These are phyloP conservation scores for Aspergillus tubingensis DNA, from an alignment of 2,329 filamentous ascomycete genomes.

Conservation along the genomic window DNA sequence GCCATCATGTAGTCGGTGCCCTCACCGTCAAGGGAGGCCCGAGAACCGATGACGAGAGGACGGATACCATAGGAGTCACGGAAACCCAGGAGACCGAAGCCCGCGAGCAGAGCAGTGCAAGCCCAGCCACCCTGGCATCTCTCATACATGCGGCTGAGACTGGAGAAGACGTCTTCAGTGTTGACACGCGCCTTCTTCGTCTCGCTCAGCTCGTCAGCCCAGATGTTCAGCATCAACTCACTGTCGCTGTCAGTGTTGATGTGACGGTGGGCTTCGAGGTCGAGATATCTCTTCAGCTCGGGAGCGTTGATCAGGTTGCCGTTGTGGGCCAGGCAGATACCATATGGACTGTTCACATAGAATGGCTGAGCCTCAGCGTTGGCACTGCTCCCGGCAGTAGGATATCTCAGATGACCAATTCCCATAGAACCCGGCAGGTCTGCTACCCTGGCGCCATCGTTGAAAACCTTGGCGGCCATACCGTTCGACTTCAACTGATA, in stretches of 20 bases:
- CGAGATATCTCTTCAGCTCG: conserved; percentile 70
- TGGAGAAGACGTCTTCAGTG: conserved; percentile 72
- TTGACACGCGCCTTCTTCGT: conserved; percentile 81
- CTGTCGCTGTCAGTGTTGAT: conserved; percentile 90
- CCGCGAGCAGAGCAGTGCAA: conserved; percentile 78
- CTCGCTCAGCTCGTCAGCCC: conserved; percentile 77
- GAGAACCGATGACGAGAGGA: conserved; percentile 75
- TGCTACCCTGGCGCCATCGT: conserved; percentile 71
- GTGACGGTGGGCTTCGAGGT: conserved; percentile 77
- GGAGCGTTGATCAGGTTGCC: conserved; percentile 83
- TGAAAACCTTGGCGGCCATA: conserved; percentile 81
- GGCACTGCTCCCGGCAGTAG: conserved; percentile 79
- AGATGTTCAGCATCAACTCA: conserved; percentile 85
- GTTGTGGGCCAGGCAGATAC: conserved; percentile 79
- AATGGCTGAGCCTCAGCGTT: conserved; percentile 91
- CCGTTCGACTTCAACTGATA: conserved; percentile 91
- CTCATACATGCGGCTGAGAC: conserved; percentile 70
- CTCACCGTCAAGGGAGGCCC: conserved; percentile 65
- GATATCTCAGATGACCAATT: conserved; percentile 82
- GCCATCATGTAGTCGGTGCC: conserved; percentile 86
- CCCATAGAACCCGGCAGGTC: conserved; percentile 85
- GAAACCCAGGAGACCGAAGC: conserved; percentile 79
- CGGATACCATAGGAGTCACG: conserved; percentile 80
- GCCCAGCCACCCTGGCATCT: conserved; percentile 75
- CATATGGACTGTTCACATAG: conserved; percentile 85